Evolutionary conservation across 192 early-diverging fungal genomes (phyloP).

Genomic region (Umbelopsis isabellina): DNA sequence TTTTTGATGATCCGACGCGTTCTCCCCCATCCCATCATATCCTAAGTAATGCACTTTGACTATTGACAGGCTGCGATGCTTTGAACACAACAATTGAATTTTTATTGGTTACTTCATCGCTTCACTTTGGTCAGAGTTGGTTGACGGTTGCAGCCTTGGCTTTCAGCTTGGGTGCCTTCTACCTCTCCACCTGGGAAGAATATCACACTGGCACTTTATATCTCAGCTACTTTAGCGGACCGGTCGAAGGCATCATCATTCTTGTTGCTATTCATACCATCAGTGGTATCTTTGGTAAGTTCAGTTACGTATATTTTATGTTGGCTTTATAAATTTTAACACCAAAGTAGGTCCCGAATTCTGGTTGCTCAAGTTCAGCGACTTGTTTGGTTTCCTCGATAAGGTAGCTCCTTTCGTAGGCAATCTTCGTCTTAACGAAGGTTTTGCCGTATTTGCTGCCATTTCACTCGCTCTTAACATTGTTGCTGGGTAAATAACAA

Average conservation of each 20-base stretch:
- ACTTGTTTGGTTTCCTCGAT: conserved; percentile 34
- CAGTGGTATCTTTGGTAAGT: conserved; percentile 65
- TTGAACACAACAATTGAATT: conserved; percentile 63
- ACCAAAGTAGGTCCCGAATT: conserved; percentile 42
- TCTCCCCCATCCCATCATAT: conserved; percentile 8
- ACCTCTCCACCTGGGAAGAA: conserved; percentile 93
- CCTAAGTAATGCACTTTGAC: neutral
- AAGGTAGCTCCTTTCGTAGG: conserved; percentile 37
- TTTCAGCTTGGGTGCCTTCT: conserved; percentile 66
- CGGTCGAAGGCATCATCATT: conserved; percentile 88
- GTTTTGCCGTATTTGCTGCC: conserved; percentile 53
- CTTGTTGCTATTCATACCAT: conserved; percentile 62
- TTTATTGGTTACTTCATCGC: conserved; percentile 61
- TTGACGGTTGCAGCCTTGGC: conserved; percentile 53
- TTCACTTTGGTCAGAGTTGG: conserved; percentile 75
- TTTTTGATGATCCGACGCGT: conserved; percentile 6
- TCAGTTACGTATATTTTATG: neutral
- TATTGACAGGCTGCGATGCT: conserved; percentile 57
- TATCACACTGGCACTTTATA: conserved; percentile 90
- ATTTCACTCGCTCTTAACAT: conserved; percentile 57
- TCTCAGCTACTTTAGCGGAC: conserved; percentile 82
- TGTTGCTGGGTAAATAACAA: conserved; percentile 52
- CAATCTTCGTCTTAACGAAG: conserved; percentile 55
- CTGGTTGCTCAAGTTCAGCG: conserved; percentile 43
- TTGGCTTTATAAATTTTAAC: neutral